Base-by-base conservation (phyloP, 306 rosid genomes). In the Ochetophila trinervis region DNA sequence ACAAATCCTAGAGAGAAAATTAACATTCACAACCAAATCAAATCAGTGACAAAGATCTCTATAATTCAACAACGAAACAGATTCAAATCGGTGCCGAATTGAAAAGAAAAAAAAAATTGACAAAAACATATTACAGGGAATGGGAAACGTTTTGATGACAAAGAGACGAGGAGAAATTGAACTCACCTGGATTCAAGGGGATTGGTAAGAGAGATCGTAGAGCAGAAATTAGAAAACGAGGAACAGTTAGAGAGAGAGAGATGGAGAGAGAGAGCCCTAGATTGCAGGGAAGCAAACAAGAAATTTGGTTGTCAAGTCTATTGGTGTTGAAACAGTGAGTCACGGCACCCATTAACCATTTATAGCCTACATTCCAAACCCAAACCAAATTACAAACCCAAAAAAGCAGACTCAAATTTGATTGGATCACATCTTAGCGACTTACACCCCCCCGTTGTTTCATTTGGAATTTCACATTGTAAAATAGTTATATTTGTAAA, bases 11-110 rank as follows among this genome's bases (percentile, higher is more conserved):
- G 21, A n/a, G 24, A 3, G 47, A 49, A 20, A 61, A 59, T 34
- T 9, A 35, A 56, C 27, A 54, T 49, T 23, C 2, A 5, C 51
- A 50, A 16, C 13, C 24, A 8, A 34, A 55, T 23, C 51, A 27
- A n/a, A 18, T 62, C n/a, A 2, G 16, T 57, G 49, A 59, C 68
- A 59, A 76, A 76, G 83, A 86, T 82, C 82, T 61, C 62, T 51
- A 77, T 62, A 30, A 37, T 57, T 50, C 58, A 50, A 50, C 74
- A 18, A 18, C 76, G 68, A 60, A 65, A 30, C 63, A 53, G 9
- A 35, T 51, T 11, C 48, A 77, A 30, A 71, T 14, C 23, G 45
- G 27, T 56, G 30, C 66, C 48, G 53, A 68, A 79, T 36, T 35
- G 57, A 54, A 60, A 10, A 18, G 70, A 49, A 40, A 19, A 72